Conservation (phyloP, 441 rosid genomes). For the Erodium trifolium region DNA sequence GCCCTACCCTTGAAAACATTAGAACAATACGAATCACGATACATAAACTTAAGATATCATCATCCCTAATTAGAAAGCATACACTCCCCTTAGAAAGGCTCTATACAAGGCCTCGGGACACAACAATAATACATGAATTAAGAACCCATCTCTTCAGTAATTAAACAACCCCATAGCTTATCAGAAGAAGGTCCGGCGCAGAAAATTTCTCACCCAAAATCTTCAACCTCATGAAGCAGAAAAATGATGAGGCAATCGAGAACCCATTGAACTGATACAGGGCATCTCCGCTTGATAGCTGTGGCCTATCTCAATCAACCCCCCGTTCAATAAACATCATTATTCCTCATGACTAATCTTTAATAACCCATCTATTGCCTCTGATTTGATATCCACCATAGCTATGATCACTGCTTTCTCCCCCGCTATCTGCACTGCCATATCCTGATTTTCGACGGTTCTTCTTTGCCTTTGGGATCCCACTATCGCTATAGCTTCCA, state of each 20-base stretch:
- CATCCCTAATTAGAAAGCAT: neutral
- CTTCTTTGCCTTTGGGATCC: slow-evolving; percentile 57
- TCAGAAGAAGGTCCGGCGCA: slow-evolving; percentile 1
- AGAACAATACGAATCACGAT: neutral
- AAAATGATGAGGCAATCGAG: too few species aligned
- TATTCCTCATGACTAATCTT: slow-evolving; percentile 33
- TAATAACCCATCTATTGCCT: slow-evolving; percentile 83
- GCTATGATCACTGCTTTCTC: slow-evolving; percentile 91
- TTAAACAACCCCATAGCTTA: neutral
- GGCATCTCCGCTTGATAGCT: neutral
- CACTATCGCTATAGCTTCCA: slow-evolving; percentile 87
- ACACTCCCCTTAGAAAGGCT: neutral
- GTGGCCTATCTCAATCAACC: slow-evolving; percentile 6
- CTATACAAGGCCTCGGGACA: too few species aligned
- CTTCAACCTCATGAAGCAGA: too few species aligned
- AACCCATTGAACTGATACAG: too few species aligned
- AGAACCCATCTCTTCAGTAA: slow-evolving; percentile 2
- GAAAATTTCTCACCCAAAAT: too few species aligned
- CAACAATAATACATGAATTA: slow-evolving; percentile 3
- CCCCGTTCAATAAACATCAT: slow-evolving; percentile 2
- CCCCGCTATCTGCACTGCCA: slow-evolving; percentile 87
- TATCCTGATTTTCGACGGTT: slow-evolving; percentile 66
- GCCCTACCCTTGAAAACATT: neutral
- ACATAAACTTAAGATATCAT: neutral
- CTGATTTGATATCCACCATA: slow-evolving; percentile 59